Evolutionary conservation across 2,329 filamentous ascomycete species (phyloP).

Genomic region (Pestalotiopsis sp.): DNA sequence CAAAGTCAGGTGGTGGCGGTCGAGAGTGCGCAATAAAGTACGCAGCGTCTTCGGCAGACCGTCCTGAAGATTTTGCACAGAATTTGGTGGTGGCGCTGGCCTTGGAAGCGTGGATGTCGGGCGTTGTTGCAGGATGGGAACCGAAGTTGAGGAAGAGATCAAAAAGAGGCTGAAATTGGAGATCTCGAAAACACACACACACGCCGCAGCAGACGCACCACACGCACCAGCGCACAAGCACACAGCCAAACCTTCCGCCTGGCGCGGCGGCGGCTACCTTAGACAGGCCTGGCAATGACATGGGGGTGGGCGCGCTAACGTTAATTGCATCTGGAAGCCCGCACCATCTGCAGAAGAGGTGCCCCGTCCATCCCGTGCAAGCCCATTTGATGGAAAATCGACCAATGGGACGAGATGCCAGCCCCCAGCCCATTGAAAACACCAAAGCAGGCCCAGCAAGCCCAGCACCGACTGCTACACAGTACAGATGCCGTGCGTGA

Average conservation of each 20-base stretch:
- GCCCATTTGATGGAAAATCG: background rate
- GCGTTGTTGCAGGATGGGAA: background rate
- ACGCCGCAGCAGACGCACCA: too few relatives aligned
- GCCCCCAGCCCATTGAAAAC: background rate
- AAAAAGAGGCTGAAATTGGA: constrained; percentile 33
- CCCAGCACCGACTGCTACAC: too few relatives aligned
- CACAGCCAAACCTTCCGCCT: constrained; percentile 19
- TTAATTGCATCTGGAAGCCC: constrained; percentile 6
- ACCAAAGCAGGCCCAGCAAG: too few relatives aligned
- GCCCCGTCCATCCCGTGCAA: background rate
- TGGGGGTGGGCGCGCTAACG: constrained; percentile 9
- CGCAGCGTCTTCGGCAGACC: background rate
- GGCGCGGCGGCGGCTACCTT: constrained; percentile 19
- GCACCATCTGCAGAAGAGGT: constrained; percentile 3
- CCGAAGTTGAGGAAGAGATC: constrained; percentile 9
- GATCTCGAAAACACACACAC: constrained; percentile 30
- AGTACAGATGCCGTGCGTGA: too few relatives aligned
- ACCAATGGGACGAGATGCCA: background rate
- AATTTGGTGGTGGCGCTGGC: background rate
- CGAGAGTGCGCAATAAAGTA: background rate
- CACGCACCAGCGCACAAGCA: too few relatives aligned
- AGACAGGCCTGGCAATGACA: constrained; percentile 4
- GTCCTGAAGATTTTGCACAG: background rate
- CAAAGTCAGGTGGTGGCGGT: background rate
- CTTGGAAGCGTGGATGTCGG: background rate